A percentile compares a stretch with the other conserved stretches of the same genome.
Conservation (phyloP, 768 basidiomycete species). For the Boletus reticulatus region DNA sequence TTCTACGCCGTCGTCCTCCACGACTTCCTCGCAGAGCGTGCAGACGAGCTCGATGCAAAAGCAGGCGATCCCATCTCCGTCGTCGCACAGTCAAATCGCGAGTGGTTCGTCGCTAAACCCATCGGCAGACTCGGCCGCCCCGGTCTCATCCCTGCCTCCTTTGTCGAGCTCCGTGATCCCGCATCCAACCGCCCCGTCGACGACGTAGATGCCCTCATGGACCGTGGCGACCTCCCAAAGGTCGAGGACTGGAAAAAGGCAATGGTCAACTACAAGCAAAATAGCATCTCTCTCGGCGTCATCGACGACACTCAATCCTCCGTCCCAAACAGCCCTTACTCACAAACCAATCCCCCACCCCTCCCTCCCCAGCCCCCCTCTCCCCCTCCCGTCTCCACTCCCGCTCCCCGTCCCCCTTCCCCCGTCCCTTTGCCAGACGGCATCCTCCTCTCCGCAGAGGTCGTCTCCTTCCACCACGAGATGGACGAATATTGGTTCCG, state of each 20-base stretch:
- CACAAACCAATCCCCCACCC: conserved; percentile 18
- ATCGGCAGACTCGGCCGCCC: conserved; percentile 94
- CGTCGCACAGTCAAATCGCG: conserved; percentile 98
- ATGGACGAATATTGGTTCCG: conserved; percentile 98
- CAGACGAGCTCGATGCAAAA: conserved; percentile 95
- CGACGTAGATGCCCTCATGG: conserved; percentile 77
- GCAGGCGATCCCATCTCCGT: conserved; percentile 93
- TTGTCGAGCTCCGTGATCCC: conserved; percentile 96
- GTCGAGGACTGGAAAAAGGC: conserved; percentile 99
- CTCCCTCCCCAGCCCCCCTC: neutral
- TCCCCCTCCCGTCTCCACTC: conserved; percentile 7
- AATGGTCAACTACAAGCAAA: conserved; percentile 93
- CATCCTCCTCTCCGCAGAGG: conserved; percentile 79
- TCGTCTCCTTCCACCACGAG: conserved; percentile 97
- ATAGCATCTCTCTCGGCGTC: conserved; percentile 91
- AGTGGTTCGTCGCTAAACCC: conserved; percentile 99
- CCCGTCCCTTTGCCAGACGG: conserved; percentile 70
- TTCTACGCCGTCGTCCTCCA: conserved; percentile 96
- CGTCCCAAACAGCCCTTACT: conserved; percentile 43
- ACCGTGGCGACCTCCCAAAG: conserved; percentile 83
- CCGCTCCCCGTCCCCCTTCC: conserved; percentile 35
- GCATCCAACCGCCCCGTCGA: conserved; percentile 74
- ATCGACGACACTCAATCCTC: conserved; percentile 63
- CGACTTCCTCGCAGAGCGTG: conserved; percentile 92
- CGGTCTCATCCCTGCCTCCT: conserved; percentile 94